A percentile compares a stretch with the other conserved stretches of the same genome.
Conservation (phyloP, 169 alveolate genomes). For the Toxoplasma gondii region DNA sequence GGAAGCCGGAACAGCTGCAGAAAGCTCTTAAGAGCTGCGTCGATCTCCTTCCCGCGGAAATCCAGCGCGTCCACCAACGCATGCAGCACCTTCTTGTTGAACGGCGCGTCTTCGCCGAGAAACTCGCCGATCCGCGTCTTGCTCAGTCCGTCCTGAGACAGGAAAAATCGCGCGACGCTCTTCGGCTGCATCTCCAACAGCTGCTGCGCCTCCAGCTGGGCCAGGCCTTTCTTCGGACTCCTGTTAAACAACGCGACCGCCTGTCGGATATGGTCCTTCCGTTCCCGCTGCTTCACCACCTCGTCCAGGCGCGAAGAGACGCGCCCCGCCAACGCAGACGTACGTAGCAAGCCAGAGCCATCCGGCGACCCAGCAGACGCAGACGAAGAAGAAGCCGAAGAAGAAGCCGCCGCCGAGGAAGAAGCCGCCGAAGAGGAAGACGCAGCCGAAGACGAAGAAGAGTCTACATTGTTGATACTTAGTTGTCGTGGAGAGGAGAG, state of each 20-base stretch:
- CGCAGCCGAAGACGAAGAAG: no score
- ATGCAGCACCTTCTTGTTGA: slow-evolving; percentile 55
- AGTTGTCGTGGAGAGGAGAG: no score
- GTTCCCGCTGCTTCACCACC: background rate
- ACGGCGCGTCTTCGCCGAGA: slow-evolving; percentile 50
- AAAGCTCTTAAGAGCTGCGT: slow-evolving; percentile 83
- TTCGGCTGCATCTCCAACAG: background rate
- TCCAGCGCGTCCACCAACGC: slow-evolving; percentile 43
- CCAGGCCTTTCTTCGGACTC: slow-evolving; percentile 57
- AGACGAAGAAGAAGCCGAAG: background rate
- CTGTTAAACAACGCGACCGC: slow-evolving; percentile 62
- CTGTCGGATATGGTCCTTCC: slow-evolving; percentile 9
- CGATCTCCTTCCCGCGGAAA: slow-evolving; percentile 81
- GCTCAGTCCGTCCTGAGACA: slow-evolving; percentile 44
- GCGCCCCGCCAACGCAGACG: no score
- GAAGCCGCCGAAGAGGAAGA: no score
- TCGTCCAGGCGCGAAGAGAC: background rate
- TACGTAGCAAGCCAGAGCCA: no score
- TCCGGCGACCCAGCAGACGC: background rate
- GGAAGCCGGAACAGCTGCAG: slow-evolving; percentile 91
- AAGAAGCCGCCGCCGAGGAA: no score
- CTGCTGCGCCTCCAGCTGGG: slow-evolving; percentile 29
- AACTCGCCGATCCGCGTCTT: slow-evolving; percentile 68
- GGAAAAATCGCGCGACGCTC: slow-evolving; percentile 60
- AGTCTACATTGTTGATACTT: no score